Evolutionary conservation across 176 grass and related monocot genomes (phyloP).

Genomic region (Typha latifolia): DNA sequence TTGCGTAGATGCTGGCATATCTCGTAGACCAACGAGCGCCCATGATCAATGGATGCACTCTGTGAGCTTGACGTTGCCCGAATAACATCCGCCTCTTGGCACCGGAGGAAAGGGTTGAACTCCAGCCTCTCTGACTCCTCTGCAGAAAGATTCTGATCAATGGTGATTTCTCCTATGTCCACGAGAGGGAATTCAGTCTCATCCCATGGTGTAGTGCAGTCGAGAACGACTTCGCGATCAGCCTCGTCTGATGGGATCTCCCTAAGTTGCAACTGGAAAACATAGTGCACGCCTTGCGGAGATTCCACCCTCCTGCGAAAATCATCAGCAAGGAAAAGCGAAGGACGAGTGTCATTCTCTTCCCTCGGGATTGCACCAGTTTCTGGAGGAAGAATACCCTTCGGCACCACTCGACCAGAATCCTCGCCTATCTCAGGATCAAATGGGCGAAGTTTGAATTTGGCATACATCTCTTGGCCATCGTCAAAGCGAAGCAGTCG

Average conservation of each 20-base stretch:
- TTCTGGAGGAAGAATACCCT: slow-evolving; percentile 48
- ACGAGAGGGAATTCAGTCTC: slow-evolving; percentile 43
- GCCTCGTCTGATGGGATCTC: slow-evolving; percentile 27
- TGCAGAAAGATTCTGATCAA: slow-evolving; percentile 27
- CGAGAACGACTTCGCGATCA: slow-evolving; percentile 31
- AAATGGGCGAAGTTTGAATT: slow-evolving; percentile 51
- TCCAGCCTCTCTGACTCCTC: slow-evolving; percentile 52
- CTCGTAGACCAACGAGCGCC: slow-evolving; percentile 53
- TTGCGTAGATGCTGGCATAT: slow-evolving; percentile 50
- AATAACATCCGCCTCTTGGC: slow-evolving; percentile 53
- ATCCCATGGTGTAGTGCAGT: slow-evolving; percentile 67
- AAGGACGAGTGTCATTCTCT: slow-evolving; percentile 40
- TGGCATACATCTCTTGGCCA: slow-evolving; percentile 56
- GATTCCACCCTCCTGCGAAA: slow-evolving; percentile 35
- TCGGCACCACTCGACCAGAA: slow-evolving; percentile 39
- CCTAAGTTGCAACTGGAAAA: slow-evolving; percentile 51
- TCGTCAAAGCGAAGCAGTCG: slow-evolving; percentile 51
- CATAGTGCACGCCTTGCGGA: slow-evolving; percentile 34
- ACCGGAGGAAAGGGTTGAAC: slow-evolving; percentile 66
- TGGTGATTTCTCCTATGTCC: slow-evolving; percentile 48
- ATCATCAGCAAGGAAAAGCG: slow-evolving; percentile 59
- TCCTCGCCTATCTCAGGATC: slow-evolving; percentile 35
- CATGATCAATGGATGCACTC: slow-evolving; percentile 70
- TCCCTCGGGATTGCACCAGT: slow-evolving; percentile 57
- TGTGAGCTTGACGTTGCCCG: slow-evolving; percentile 42